A percentile compares a stretch with the other conserved stretches of the same genome.
Conservation (phyloP, 2,329 filamentous ascomycete species). For the Cercospora beticola region DNA sequence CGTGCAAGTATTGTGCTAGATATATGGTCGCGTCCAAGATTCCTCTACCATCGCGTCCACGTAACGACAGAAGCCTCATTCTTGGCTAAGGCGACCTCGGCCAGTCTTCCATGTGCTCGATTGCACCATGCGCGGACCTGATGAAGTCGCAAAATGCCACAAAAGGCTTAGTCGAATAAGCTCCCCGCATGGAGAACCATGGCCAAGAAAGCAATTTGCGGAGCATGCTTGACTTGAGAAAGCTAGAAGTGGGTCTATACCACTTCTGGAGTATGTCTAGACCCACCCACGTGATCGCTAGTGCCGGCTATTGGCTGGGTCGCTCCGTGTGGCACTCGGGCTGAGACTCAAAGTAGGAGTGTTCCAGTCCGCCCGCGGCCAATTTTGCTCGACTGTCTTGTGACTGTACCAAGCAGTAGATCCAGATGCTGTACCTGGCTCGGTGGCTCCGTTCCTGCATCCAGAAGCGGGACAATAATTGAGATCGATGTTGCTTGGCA, state of each 20-base stretch:
- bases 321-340: background rate
- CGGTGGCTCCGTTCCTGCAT: constrained; percentile 3
- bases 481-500: constrained; percentile 6
- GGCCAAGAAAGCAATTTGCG: constrained; percentile 2
- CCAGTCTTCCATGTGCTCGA: background rate
- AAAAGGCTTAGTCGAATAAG: constrained; percentile 4
- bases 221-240: constrained; percentile 6
- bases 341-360: background rate
- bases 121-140: background rate
- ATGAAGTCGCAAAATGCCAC: constrained; percentile 3
- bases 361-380: constrained; percentile 1
- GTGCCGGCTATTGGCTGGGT: constrained; percentile 1
- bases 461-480: background rate
- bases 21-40: constrained; percentile 2
- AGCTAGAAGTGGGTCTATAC: constrained; percentile 11
- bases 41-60: background rate
- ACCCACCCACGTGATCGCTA: constrained; percentile 3
- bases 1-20: background rate
- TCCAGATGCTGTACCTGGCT: background rate
- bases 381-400: constrained; percentile 3
- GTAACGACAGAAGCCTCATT: background rate
- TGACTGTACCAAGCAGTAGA: background rate
- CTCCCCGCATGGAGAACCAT: constrained; percentile 11
- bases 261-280: constrained; percentile 5
- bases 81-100: constrained; percentile 2